Conservation (phyloP, 495 filamentous ascomycete species). For the Tuber melanosporum region DNA sequence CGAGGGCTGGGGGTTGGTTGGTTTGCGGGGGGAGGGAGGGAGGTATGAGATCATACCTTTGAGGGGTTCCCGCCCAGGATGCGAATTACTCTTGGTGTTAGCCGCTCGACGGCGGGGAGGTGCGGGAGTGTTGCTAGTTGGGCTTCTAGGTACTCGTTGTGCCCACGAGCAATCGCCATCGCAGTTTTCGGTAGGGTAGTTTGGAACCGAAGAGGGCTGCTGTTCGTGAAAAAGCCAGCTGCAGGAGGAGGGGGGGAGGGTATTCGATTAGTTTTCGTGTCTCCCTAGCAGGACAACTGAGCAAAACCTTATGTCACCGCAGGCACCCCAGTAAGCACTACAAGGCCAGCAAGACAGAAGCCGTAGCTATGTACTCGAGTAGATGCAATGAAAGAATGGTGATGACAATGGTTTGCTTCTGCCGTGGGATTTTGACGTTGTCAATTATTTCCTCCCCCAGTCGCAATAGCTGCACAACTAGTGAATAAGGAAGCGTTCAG, state of each 20-base stretch:
- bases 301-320: background rate
- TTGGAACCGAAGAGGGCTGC: background rate
- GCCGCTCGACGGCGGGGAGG: slow-evolving; percentile 59
- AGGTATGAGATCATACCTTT: slow-evolving; percentile 51
- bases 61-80: slow-evolving; percentile 76
- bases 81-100: slow-evolving; percentile 61
- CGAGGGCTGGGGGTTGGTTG: slow-evolving; percentile 2
- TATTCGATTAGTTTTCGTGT: background rate
- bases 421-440: background rate
- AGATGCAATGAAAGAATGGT: background rate
- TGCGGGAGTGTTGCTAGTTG: slow-evolving; percentile 37
- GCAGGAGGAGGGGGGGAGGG: background rate
- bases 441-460: background rate
- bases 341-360: background rate
- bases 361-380: background rate
- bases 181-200: background rate
- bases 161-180: slow-evolving; percentile 32
- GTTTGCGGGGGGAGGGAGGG: background rate
- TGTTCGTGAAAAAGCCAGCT: background rate
- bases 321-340: background rate
- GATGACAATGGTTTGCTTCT: background rate
- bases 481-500: background rate
- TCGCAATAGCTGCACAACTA: background rate
- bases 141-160: slow-evolving; percentile 35
- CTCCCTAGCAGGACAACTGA: background rate